Base-by-base conservation (phyloP, 2,329 filamentous ascomycete genomes). In the Falciphora oryzae region DNA sequence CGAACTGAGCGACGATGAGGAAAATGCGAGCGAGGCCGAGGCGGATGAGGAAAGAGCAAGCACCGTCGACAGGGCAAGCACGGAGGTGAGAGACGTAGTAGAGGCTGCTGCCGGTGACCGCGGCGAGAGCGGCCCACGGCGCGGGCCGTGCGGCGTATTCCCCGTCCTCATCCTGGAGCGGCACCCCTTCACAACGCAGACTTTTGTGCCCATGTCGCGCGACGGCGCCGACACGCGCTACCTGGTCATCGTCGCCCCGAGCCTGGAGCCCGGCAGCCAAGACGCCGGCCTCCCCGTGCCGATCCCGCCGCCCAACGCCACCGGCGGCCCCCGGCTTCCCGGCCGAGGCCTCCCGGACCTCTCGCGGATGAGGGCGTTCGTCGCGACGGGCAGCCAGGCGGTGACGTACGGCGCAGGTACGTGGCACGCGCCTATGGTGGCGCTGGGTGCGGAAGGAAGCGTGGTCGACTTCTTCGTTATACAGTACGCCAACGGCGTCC, bases 361-460 rank as follows among this genome's bases (percentile, higher is more conserved):
- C 57, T 74, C 75, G 28, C 82, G 84, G 11, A 71, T 96, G 56
- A 83, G 81, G 69, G 94, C 93, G 0, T 99, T 97, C 74, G 78
- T 96, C 64, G 93, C 91, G 1, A 85, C 83, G 62, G 88, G 87
- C 3, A 82, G 84, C 29, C 92, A 97, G 78, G 93, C 92, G 14
- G 92, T 99, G 18, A 97, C 93, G 3, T 99, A 98, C 75, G 92
- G 85, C 1, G 88, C 91, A 1, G 95, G 92, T 6, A 97, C 93
- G 64, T 99, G 94, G 86, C 95, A 99, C 80, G 93, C 94, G 67
- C 95, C 95, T 0, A 98, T 99, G 94, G 90, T 93, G 18, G 93
- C 92, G 22, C 76, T 98, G 61, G 93, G 93, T 0, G 68, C 73
- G 2, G 65, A 71, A 2, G 81, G 77, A 2, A 77, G 79, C 31